phyloP scores from a whole-genome alignment of 768 basidiomycete species.

The Tephrocybe sp. region DNA sequence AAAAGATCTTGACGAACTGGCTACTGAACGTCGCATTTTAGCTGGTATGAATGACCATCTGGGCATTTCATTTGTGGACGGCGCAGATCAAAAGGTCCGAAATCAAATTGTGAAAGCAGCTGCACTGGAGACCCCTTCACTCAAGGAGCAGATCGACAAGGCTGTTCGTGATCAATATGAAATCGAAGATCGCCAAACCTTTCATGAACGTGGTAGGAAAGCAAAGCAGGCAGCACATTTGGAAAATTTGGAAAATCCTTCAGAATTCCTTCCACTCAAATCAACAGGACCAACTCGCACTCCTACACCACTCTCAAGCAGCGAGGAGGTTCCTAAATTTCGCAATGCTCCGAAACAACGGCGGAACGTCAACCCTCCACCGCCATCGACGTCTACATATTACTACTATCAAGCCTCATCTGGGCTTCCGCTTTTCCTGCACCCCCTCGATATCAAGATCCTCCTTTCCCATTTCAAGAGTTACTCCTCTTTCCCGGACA shows the following conservation, averaged over 20 bases:
- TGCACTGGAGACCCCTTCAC: constrained; percentile 69
- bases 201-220: constrained; percentile 28
- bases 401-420: constrained; percentile 95
- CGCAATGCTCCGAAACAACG: constrained; percentile 57
- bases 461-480: constrained; percentile 79
- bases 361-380: constrained; percentile 82
- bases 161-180: constrained; percentile 57
- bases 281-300: constrained; percentile 17
- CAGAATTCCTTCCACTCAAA: constrained; percentile 56
- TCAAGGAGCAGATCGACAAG: constrained; percentile 66
- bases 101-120: constrained; percentile 78
- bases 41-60: constrained; percentile 72
- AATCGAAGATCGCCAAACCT: constrained; percentile 43
- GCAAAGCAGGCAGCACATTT: constrained; percentile 22
- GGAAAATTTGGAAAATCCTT: constrained; percentile 44
- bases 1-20: constrained; percentile 71
- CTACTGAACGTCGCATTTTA: constrained; percentile 65
- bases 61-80: constrained; percentile 76
- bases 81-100: constrained; percentile 72
- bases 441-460: constrained; percentile 94
- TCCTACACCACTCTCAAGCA: constrained; percentile 10
- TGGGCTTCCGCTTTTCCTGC: constrained; percentile 88
- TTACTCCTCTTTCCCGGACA: constrained; percentile 84
- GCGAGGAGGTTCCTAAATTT: constrained; percentile 1
- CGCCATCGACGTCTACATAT: constrained; percentile 86